Conservation (phyloP, 805 yeast genomes). For the Zygosaccharomyces lentus region DNA sequence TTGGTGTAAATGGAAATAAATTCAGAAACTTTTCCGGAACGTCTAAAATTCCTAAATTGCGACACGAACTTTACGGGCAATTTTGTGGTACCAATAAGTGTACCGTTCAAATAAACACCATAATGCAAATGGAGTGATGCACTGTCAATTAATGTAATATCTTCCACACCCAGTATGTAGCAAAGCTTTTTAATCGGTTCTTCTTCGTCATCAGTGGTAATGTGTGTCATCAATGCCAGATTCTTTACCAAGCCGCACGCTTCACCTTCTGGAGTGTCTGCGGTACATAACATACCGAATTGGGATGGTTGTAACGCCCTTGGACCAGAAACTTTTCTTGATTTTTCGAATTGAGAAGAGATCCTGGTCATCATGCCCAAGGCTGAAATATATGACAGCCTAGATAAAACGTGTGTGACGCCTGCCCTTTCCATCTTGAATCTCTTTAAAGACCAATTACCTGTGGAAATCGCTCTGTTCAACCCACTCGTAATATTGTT, state of each 20-base stretch:
- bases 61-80: constrained; percentile 79
- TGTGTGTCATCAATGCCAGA: constrained; percentile 96
- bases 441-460: constrained; percentile 97
- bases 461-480: constrained; percentile 95
- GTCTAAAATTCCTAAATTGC: constrained; percentile 72
- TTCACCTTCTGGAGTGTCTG: constrained; percentile 99
- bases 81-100: constrained; percentile 83
- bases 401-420: constrained; percentile 91
- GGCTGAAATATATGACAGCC: constrained; percentile 90
- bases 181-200: constrained; percentile 77
- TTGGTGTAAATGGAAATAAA: constrained; percentile 89
- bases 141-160: constrained; percentile 74
- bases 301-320: constrained; percentile 98
- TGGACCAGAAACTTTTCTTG: constrained; percentile 97
- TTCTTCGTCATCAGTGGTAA: constrained; percentile 97
- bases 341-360: constrained; percentile 97
- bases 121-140: constrained; percentile 75
- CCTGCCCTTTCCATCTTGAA: constrained; percentile 99
- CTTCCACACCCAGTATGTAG: constrained; percentile 83
- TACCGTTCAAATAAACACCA: constrained; percentile 91
- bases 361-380: constrained; percentile 99
- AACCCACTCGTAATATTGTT: constrained; percentile 91
- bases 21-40: constrained; percentile 81
- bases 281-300: constrained; percentile 97
- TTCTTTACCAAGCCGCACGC: constrained; percentile 98